Percentiles rank a stretch among this genome's conserved stretches.
phyloP scores from a whole-genome alignment of 2,329 filamentous ascomycete species.

The Colletotrichum musicola region DNA sequence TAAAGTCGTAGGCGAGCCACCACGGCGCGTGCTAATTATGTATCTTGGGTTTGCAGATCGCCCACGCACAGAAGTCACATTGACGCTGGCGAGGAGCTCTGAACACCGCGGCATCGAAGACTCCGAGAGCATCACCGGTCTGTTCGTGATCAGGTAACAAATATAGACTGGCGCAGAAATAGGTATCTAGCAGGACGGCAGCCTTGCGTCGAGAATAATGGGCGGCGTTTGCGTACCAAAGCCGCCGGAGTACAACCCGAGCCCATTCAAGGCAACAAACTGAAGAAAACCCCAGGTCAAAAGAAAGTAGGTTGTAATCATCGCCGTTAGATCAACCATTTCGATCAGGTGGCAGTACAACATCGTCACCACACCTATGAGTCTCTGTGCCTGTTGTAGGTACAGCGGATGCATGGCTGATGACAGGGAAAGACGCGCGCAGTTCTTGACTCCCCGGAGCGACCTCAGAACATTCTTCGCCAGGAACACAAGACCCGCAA shows the following conservation, averaged over 20 bases:
- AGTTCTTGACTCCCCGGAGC: background rate
- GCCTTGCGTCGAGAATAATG: constrained; percentile 1
- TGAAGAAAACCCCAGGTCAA: background rate
- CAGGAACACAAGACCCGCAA: background rate
- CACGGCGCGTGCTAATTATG: background rate
- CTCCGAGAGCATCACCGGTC: background rate
- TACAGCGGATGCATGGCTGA: background rate
- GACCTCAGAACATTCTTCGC: background rate
- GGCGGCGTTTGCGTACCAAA: constrained; percentile 2
- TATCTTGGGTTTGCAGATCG: constrained; percentile 8
- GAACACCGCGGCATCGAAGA: background rate
- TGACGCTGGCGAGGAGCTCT: constrained; percentile 7
- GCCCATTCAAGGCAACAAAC: background rate
- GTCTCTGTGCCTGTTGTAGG: too few relatives aligned
- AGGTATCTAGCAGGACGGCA: background rate
- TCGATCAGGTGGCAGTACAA: background rate
- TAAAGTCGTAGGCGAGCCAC: background rate
- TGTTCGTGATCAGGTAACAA: background rate
- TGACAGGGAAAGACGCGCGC: background rate
- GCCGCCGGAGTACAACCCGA: background rate
- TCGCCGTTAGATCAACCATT: background rate
- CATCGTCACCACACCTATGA: background rate
- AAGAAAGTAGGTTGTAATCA: background rate
- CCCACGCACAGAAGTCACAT: constrained; percentile 12
- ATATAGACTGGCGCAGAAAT: background rate